These are phyloP conservation scores for Sarcodon sp. DNA, from an alignment of 768 basidiomycete species.

Conservation along the genomic window DNA sequence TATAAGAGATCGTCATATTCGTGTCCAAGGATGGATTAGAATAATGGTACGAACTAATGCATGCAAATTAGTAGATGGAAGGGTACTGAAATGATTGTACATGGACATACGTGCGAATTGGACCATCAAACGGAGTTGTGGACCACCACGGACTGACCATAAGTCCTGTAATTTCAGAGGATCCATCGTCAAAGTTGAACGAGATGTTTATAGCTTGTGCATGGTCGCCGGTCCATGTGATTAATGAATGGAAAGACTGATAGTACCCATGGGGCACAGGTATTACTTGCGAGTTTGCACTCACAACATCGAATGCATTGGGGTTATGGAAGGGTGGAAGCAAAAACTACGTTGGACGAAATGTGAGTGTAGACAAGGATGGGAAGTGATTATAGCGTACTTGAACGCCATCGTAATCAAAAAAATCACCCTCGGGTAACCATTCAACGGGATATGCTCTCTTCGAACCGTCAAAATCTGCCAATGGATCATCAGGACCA, in stretches of 20 bases:
- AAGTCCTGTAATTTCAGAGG: not conserved
- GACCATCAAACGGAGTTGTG: slow-evolving; percentile 13
- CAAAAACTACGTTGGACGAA: not conserved
- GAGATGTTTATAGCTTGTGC: slow-evolving; percentile 1
- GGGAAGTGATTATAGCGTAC: too few species aligned
- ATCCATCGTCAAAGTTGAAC: slow-evolving; percentile 5
- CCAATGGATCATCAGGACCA: too few species aligned
- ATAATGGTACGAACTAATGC: slow-evolving; percentile 29
- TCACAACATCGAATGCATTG: slow-evolving; percentile 2
- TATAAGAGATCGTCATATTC: slow-evolving; percentile 25
- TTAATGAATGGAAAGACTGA: slow-evolving; percentile 1
- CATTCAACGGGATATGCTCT: too few species aligned
- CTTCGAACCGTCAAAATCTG: too few species aligned
- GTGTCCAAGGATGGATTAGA: slow-evolving; percentile 10
- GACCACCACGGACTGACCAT: slow-evolving; percentile 5
- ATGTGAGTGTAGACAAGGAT: too few species aligned
- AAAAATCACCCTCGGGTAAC: too few species aligned
- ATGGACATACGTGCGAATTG: slow-evolving; percentile 27
- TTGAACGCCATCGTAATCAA: too few species aligned
- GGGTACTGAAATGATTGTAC: not conserved
- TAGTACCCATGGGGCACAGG: not conserved
- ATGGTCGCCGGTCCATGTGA: slow-evolving; percentile 4
- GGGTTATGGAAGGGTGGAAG: slow-evolving; percentile 2
- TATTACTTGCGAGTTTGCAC: slow-evolving; percentile 3
- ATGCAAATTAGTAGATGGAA: not conserved